phyloP scores from a whole-genome alignment of 2,329 filamentous ascomycete species.

The Fusarium palustre region DNA sequence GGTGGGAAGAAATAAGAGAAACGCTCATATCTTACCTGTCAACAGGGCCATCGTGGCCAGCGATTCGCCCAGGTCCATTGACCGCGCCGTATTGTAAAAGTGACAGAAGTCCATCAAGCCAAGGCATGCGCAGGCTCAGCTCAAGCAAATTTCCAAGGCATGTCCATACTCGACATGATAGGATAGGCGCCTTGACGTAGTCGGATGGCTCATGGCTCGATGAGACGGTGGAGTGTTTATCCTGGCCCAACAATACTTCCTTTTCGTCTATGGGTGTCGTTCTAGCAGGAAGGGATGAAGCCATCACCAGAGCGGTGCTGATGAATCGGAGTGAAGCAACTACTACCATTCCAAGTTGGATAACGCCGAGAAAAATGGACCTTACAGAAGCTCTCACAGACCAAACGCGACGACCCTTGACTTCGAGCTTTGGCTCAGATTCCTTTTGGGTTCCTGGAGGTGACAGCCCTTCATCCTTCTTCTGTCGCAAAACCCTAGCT shows the following conservation, averaged over 20 bases:
- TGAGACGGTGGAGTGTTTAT: conserved; percentile 40
- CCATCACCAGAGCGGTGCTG: conserved; percentile 72
- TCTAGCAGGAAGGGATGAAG: conserved; percentile 73
- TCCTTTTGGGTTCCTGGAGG: conserved; percentile 30
- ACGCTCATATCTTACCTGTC: conserved; percentile 80
- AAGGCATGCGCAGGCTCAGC: conserved; percentile 86
- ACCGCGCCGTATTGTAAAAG: conserved; percentile 80
- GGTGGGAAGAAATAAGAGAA: conserved; percentile 40
- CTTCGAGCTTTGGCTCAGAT: conserved; percentile 19
- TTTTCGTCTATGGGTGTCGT: conserved; percentile 45
- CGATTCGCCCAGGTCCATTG: conserved; percentile 79
- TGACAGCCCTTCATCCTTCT: conserved; percentile 40
- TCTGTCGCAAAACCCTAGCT: conserved; percentile 56
- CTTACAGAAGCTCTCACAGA: conserved; percentile 59
- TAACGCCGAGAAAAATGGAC: conserved; percentile 65
- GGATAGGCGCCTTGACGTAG: conserved; percentile 69
- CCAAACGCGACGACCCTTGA: conserved; percentile 49
- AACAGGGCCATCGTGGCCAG: conserved; percentile 79
- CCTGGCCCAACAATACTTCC: conserved; percentile 30
- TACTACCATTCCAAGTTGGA: conserved; percentile 66
- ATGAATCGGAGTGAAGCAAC: conserved; percentile 75
- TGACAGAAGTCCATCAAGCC: conserved; percentile 81
- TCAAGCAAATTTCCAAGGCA: conserved; percentile 79
- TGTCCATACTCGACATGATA: conserved; percentile 82
- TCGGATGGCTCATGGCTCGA: conserved; percentile 29